Evolutionary conservation across 108 stramenopile genomes (phyloP), one percentile per base, ranked within the genome.

Genomic region (Skeletonema potamos): DNA sequence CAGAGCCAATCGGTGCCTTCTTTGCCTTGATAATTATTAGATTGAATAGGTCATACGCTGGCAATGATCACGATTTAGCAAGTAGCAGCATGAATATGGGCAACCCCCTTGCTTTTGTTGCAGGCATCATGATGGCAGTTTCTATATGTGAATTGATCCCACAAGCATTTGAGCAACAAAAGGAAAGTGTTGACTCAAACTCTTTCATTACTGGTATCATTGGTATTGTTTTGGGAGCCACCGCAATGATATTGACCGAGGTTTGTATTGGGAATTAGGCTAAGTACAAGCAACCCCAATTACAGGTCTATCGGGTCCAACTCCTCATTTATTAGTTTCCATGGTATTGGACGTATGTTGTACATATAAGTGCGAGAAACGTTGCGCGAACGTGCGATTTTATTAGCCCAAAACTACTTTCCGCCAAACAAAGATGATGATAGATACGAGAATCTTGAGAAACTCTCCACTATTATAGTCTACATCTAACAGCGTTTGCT

Each of bases 121-220:
- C 68, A 30, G 68, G 68, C 4, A 60, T 69, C n/a, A 69, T 69
- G 68, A 29, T 69, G 26, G 59, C 68, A 15, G 68, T 69, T 27
- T 56, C 68, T 4, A 24, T 69, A 13, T 69, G 55, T 37, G 68
- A 69, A 33, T 60, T 69, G 57, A 15, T 69, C 54, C 68, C 68
- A 3, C 56, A 69, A 28, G 68, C 68, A n/a, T 18, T 37, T 3
- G 11, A 57, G 17, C 68, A 69, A 46, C 39, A 41, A 26, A 46
- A 64, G 30, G 64, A 64, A 20, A 44, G 64, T 48, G 64, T 44
- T 48, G 22, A 20, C 20, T n/a, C 64, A 15, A 41, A 64, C 44
- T 44, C 43, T 17, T 64, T 64, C 30, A 32, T 6, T 32, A 6
- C 30, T 6, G 30, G 30, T 8, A 32, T 6, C 6, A 6, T 6